Conservation (phyloP, 129 eudicot species). For the Erigeron canadensis region DNA sequence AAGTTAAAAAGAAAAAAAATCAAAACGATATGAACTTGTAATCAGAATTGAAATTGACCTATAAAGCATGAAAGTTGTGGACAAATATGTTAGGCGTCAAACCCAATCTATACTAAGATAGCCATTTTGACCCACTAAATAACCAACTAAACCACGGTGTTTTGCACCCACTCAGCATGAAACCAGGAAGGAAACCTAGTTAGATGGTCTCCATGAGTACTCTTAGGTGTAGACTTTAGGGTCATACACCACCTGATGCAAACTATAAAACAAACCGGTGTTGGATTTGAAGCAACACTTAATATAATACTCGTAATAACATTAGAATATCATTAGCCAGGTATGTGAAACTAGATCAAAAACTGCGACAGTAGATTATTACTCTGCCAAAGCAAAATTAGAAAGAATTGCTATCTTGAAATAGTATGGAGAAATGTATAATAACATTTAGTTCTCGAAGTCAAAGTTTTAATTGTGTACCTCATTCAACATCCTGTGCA, state of each 20-base stretch:
- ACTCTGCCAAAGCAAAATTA: not conserved
- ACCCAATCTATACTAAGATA: not conserved
- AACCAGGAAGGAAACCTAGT: not conserved
- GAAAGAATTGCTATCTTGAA: not conserved
- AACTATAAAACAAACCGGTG: not conserved
- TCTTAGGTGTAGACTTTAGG: not conserved
- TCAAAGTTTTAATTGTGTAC: not conserved
- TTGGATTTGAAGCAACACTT: not conserved
- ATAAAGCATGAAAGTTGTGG: no score
- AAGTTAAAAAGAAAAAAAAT: not conserved
- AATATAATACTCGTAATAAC: not conserved
- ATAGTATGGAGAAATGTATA: not conserved
- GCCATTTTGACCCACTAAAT: not conserved
- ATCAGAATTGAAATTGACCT: no score
- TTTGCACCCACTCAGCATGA: not conserved
- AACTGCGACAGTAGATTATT: not conserved
- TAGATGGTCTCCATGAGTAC: not conserved
- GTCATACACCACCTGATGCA: not conserved
- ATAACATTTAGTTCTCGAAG: no score
- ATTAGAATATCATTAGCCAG: not conserved
- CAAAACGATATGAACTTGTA: not conserved
- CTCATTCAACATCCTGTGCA: not conserved
- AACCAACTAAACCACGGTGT: not conserved
- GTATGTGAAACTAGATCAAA: not conserved
- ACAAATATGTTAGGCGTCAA: no score